Base-by-base conservation (phyloP, 2,329 filamentous ascomycete species). In the Aureobasidium sp. region DNA sequence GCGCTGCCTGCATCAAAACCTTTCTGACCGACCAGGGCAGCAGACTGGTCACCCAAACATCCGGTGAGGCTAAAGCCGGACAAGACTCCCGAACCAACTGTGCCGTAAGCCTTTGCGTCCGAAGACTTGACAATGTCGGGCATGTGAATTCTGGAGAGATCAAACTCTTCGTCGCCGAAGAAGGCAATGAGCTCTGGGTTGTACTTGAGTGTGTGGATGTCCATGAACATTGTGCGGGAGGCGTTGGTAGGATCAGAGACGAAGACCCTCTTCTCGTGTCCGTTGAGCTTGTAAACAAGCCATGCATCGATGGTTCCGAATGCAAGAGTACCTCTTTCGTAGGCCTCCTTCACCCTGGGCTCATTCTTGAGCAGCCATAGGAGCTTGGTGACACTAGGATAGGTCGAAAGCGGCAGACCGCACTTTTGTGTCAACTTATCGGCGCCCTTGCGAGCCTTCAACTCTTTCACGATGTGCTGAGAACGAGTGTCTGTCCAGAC, bases 191-290 rank as follows among this genome's bases (percentile, higher is more conserved):
- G 81, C 44, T 81, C 81, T 62, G 91, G 85, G 72, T 93, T 90
- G 75, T 96, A 96, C 69, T 92, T 75, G 63, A 91, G 81, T 12
- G 87, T 92, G 68, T 86, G 82, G 60, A 96, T 81, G 76, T 96
- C 91, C 87, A 96, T 92, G 75, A 96, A 94, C 91, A 96, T 95
- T 64, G 92, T 96, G 70, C 92, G 82, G 59, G 89, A 93, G 24
- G 92, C 92, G 73, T 96, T 96, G 64, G 89, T 91, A 52, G 87
- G 85, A 73, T 96, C 92, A 0, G 92, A 94, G 63, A 96, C 90
- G 71, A 90, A 87, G 47, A 92, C 75, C 62, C 87, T 83, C 57
- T 82, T 84, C 63, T 84, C 80, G 55, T 88, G 87, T 63, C 89
- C 90, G 70, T 95, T 91, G 56, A 96, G 82, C 69, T 87, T 86